Conservation (phyloP, 305 asterid genomes). For the Fraxinus platypoda region DNA sequence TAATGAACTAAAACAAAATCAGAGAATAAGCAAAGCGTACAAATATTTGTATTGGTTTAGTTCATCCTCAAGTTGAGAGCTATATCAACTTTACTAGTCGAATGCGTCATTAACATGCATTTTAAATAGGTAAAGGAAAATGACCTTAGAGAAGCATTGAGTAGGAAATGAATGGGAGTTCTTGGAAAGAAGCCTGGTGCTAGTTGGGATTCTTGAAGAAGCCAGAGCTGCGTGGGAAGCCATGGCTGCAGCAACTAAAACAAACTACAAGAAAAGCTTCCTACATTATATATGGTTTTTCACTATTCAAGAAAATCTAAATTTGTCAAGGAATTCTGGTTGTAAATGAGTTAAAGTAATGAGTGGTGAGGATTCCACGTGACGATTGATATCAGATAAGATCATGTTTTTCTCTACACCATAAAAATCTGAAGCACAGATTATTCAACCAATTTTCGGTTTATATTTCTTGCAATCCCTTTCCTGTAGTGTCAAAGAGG, state of each 20-base stretch:
- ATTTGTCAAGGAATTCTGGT: conserved; percentile 41
- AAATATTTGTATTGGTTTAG: background rate
- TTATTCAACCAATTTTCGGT: conserved; percentile 9
- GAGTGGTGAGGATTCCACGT: conserved; percentile 63
- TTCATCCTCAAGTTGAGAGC: background rate
- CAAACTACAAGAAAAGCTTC: conserved; percentile 22
- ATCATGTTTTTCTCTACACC: conserved; percentile 39
- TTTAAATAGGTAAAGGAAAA: background rate
- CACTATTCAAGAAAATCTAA: conserved; percentile 11
- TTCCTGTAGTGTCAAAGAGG: conserved; percentile 1
- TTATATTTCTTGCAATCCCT: conserved; percentile 9
- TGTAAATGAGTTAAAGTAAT: conserved; percentile 34
- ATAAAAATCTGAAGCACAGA: conserved; percentile 51
- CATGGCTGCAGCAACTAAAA: conserved; percentile 65
- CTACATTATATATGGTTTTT: conserved; percentile 14
- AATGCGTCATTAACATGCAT: background rate
- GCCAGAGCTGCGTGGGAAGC: conserved; percentile 92
- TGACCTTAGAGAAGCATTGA: conserved; percentile 77
- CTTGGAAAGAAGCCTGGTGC: conserved; percentile 56
- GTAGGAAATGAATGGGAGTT: conserved; percentile 45
- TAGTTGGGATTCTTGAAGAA: conserved; percentile 78
- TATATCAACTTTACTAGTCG: background rate
- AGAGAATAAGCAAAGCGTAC: background rate
- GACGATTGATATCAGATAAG: conserved; percentile 63
- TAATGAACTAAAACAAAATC: background rate